Conservation (phyloP, 2,329 filamentous ascomycete genomes). For the Herpotrichia juniperi region DNA sequence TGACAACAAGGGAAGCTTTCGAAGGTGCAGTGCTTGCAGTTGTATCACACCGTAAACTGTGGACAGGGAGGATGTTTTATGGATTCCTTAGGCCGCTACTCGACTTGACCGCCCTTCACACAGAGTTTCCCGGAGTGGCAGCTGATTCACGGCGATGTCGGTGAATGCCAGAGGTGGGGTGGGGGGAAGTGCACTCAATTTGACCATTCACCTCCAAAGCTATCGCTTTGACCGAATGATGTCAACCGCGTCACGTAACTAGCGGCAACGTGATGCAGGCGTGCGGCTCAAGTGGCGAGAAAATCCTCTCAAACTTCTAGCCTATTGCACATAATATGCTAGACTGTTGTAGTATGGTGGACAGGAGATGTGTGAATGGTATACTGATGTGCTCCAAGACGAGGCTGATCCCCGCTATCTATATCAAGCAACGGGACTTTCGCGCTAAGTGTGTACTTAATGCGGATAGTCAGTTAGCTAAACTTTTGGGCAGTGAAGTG, state of each 20-base stretch:
- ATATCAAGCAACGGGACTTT: constrained; percentile 22
- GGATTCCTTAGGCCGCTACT: background rate
- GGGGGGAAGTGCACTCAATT: constrained; percentile 17
- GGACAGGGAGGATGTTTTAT: background rate
- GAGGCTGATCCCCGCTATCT: constrained; percentile 23
- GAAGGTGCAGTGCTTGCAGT: background rate
- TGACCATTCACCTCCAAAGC: constrained; percentile 23
- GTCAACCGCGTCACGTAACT: constrained; percentile 27
- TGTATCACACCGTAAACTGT: background rate
- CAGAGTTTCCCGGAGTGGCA: background rate
- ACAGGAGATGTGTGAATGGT: constrained; percentile 17
- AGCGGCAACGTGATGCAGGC: constrained; percentile 23
- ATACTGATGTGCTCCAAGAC: constrained; percentile 11
- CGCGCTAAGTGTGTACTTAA: constrained; percentile 18
- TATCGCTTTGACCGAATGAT: constrained; percentile 25
- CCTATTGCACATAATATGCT: background rate
- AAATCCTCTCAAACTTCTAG: background rate
- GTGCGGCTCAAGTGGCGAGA: constrained; percentile 11
- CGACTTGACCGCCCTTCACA: constrained; percentile 8
- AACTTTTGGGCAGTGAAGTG: constrained; percentile 11
- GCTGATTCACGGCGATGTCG: constrained; percentile 12
- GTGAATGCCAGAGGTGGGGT: constrained; percentile 25
- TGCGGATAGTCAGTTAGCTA: constrained; percentile 26
- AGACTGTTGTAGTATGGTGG: background rate
- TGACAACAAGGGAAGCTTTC: background rate